Evolutionary conservation across 495 filamentous ascomycete species (phyloP).

Genomic region (Talaromyces ruber): DNA sequence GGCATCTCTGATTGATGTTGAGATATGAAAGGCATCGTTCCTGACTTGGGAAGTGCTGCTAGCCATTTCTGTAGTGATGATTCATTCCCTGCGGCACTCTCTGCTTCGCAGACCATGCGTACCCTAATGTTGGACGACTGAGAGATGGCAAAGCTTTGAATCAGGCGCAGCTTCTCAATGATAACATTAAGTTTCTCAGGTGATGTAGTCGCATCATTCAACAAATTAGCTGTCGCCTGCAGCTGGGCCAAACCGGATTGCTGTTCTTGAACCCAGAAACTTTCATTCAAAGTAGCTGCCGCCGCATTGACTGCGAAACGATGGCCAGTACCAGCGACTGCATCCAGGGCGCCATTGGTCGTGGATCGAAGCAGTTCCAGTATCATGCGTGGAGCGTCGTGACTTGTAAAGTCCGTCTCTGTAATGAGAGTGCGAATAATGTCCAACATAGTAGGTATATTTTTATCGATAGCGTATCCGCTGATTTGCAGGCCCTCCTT

Average conservation of each 20-base stretch:
- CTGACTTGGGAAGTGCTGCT: conserved; percentile 40
- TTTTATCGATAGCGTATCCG: conserved; percentile 79
- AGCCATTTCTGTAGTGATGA: conserved; percentile 65
- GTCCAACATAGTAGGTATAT: conserved; percentile 85
- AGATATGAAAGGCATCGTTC: conserved; percentile 16
- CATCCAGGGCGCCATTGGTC: conserved; percentile 84
- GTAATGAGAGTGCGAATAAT: conserved; percentile 68
- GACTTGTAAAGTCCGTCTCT: conserved; percentile 82
- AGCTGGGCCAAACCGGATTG: conserved; percentile 80
- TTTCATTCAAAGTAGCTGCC: conserved; percentile 65
- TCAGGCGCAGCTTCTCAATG: conserved; percentile 77
- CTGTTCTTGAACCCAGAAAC: conserved; percentile 66
- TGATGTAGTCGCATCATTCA: conserved; percentile 42
- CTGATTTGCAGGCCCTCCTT: conserved; percentile 76
- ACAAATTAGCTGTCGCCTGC: conserved; percentile 65
- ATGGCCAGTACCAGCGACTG: conserved; percentile 81
- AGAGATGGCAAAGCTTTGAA: conserved; percentile 67
- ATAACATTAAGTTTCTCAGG: conserved; percentile 62
- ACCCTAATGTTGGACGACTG: conserved; percentile 52
- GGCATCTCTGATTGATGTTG: conserved; percentile 24
- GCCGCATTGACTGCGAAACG: conserved; percentile 75
- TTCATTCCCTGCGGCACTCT: conserved; percentile 62
- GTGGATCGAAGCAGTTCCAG: conserved; percentile 75
- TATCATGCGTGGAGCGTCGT: conserved; percentile 71
- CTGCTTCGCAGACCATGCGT: conserved; percentile 77